Percentiles rank a stretch among this genome's conserved stretches.
Evolutionary conservation across 352 stramenopile species (phyloP).

Genomic region (Phytophthora ohioensis): DNA sequence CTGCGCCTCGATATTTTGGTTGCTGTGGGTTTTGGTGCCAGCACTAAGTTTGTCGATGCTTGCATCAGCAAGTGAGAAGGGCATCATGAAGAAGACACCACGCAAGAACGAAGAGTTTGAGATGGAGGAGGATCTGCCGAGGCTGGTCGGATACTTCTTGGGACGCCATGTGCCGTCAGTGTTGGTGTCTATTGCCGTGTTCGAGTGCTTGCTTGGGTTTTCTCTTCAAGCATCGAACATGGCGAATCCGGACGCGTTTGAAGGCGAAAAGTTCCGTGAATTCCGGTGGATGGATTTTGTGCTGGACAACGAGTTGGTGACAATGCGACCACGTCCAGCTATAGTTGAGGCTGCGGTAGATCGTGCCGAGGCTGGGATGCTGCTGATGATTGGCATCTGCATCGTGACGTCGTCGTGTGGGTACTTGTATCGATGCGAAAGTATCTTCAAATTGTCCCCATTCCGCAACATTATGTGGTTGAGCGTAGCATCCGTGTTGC

Average conservation of each 20-base stretch:
- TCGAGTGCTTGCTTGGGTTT: conserved; percentile 76
- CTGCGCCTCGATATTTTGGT: conserved; percentile 84
- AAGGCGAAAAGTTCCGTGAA: conserved; percentile 30
- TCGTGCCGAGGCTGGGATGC: conserved; percentile 79
- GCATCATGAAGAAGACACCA: conserved; percentile 86
- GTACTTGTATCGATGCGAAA: conserved; percentile 84
- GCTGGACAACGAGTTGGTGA: conserved; percentile 52
- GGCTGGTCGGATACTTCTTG: conserved; percentile 76
- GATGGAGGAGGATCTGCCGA: conserved; percentile 63
- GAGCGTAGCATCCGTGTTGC: conserved; percentile 39
- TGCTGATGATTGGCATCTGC: conserved; percentile 72
- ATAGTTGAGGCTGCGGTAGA: conserved; percentile 66
- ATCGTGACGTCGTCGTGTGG: conserved; percentile 76
- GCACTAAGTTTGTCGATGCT: conserved; percentile 83
- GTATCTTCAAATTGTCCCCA: conserved; percentile 69
- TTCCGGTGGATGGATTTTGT: conserved; percentile 78
- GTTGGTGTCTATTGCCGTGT: conserved; percentile 65
- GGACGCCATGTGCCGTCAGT: conserved; percentile 73
- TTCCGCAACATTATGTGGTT: conserved; percentile 82
- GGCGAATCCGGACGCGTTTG: conserved; percentile 18
- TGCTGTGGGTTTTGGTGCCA: conserved; percentile 84
- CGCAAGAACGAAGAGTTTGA: conserved; percentile 85
- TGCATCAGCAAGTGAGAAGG: conserved; percentile 69
- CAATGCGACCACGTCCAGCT: conserved; percentile 57
- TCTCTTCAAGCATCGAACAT: conserved; percentile 56